A percentile compares a stretch with the other conserved stretches of the same genome.
Conservation (phyloP, 768 basidiomycete genomes). For the Serpula lacrymans region DNA sequence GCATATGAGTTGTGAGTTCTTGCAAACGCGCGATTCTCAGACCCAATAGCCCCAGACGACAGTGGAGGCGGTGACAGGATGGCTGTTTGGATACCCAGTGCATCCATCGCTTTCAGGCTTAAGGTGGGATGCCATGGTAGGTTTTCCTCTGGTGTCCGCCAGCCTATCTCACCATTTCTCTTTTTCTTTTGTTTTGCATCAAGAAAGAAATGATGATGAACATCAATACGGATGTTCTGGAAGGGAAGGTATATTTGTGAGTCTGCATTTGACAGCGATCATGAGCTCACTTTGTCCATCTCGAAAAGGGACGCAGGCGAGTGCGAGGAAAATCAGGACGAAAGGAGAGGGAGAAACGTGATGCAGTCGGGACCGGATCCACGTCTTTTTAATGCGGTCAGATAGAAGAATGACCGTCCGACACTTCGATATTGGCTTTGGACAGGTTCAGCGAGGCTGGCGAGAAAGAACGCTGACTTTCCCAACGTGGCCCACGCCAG, state of each 20-base stretch:
- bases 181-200: conserved; percentile 45
- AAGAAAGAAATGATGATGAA: conserved; percentile 79
- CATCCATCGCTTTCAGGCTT: conserved; percentile 64
- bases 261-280: neutral
- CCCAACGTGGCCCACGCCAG: neutral
- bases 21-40: conserved; percentile 38
- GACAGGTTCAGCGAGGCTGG: too few relatives aligned
- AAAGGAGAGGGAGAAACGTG: too few relatives aligned
- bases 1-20: conserved; percentile 47
- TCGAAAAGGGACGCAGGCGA: too few relatives aligned
- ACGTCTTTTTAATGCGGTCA: too few relatives aligned
- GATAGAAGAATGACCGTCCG: too few relatives aligned
- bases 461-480: too few relatives aligned
- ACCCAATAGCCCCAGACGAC: conserved; percentile 33
- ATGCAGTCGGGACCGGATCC: too few relatives aligned
- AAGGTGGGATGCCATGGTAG: conserved; percentile 61
- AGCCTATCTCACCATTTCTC: conserved; percentile 48
- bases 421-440: too few relatives aligned
- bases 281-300: too few relatives aligned
- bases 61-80: conserved; percentile 68
- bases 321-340: too few relatives aligned
- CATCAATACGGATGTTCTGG: conserved; percentile 41
- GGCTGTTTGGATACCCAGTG: conserved; percentile 51
- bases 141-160: conserved; percentile 59
- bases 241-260: neutral